These are phyloP conservation scores for Thuidium tamariscinum DNA, from an alignment of 225 moss, liverwort and hornwort species.

Conservation along the genomic window DNA sequence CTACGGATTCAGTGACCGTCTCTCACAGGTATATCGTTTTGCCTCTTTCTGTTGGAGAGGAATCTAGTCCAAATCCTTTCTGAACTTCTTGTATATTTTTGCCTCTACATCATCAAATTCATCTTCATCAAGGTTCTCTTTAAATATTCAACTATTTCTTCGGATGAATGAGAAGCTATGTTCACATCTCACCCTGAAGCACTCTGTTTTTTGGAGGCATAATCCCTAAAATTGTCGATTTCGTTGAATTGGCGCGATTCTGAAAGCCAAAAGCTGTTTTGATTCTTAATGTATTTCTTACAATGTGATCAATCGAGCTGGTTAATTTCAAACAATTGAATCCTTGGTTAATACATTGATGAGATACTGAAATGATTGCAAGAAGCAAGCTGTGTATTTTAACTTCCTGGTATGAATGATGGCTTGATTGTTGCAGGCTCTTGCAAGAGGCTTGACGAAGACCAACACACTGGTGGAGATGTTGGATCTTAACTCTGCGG, in stretches of 20 bases:
- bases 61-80: not conserved
- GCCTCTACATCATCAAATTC: no score
- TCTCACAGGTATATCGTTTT: conserved; percentile 52
- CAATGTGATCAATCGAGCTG: not conserved
- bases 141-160: not conserved
- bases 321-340: not conserved
- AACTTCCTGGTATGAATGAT: not conserved
- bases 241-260: not conserved
- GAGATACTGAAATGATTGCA: not conserved
- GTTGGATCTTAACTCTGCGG: conserved; percentile 67
- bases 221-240: not conserved
- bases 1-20: conserved; percentile 87
- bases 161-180: not conserved
- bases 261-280: not conserved
- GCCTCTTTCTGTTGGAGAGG: not conserved
- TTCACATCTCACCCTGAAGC: not conserved
- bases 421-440: conserved; percentile 20
- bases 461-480: conserved; percentile 89
- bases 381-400: not conserved
- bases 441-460: conserved; percentile 91
- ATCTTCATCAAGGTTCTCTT: not conserved
- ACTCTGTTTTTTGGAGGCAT: not conserved
- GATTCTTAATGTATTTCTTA: not conserved
- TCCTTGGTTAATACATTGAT: not conserved
- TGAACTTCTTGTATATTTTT: not conserved